Evolutionary conservation across 1,139 yeast species (phyloP).

Genomic region (Hemisphaericaspora xylanilytica): DNA sequence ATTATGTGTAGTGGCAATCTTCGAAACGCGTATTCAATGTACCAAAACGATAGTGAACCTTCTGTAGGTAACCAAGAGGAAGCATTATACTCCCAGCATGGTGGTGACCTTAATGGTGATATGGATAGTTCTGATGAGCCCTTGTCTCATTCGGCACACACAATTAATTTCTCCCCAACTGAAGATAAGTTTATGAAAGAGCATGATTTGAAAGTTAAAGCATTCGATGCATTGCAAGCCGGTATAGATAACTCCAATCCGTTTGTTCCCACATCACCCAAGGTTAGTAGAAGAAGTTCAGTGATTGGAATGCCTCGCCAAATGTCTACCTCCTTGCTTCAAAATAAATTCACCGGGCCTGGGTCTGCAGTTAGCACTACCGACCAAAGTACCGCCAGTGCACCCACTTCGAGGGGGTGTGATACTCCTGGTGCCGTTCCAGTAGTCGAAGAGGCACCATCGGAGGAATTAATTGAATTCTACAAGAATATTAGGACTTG

Average conservation of each 20-base stretch:
- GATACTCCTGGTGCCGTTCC: conserved; percentile 5
- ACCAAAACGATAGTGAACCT: conserved; percentile 1
- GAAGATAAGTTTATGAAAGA: conserved; percentile 69
- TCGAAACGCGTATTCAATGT: neutral
- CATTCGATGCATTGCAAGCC: conserved; percentile 53
- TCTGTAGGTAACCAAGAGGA: conserved; percentile 4
- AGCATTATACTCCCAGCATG: conserved; percentile 32
- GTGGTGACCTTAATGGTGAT: conserved; percentile 10
- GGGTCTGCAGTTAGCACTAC: conserved; percentile 13
- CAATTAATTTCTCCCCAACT: conserved; percentile 62
- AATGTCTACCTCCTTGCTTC: conserved; percentile 20
- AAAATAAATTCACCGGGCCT: conserved; percentile 11
- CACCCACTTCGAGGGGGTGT: neutral
- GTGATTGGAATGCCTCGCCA: conserved; percentile 50
- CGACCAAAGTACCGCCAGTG: neutral
- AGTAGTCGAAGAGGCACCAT: conserved; percentile 61
- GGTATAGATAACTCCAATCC: conserved; percentile 6
- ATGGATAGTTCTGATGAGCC: conserved; percentile 18
- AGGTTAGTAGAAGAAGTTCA: conserved; percentile 46
- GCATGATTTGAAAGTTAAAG: conserved; percentile 67
- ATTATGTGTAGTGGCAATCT: conserved; percentile 1
- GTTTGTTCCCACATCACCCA: conserved; percentile 14
- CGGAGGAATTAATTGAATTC: conserved; percentile 66
- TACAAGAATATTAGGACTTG: conserved; percentile 71
- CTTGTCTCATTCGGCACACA: conserved; percentile 32